Base-by-base conservation (phyloP, 108 stramenopile species). In the Ochromonas danica region DNA sequence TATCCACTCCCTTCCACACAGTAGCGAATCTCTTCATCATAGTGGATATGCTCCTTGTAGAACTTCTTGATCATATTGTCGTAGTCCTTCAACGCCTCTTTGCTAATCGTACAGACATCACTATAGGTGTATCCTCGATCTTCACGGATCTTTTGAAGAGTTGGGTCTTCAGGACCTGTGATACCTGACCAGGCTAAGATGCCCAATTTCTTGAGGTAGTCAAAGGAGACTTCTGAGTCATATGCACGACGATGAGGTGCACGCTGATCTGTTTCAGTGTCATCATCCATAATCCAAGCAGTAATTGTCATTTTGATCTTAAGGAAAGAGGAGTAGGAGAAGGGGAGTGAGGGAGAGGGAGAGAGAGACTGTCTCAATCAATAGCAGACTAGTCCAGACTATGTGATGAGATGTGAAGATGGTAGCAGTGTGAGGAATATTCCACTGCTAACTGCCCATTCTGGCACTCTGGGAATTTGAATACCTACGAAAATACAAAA, bases 11-110 rank as follows among this genome's bases (percentile, higher is more conserved):
- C 87, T 3, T 80, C 80, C 42, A 97, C 78, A 62, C 93, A 83
- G 83, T 93, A 97, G 38, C 96, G 94, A 82, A 97, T 97, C 87
- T 97, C 97, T 83, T 97, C 97, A 39, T 95, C 96, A 78, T 92
- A 89, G 80, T 97, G 95, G 79, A 96, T 95, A 84, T 97, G 97
- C 88, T 97, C 97, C 77, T 95, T 92, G 86, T 94, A 92, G 88
- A 96, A 96, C 1, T 88, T 82, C 85, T 93, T 94, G 81, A 96
- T 90, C 79, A 95, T 96, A 17, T 85, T 85, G 28, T 96, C 95
- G 72, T 91, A 96, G 63, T 89, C 91, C 1, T 93, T 91, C 17
- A 95, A 84, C 75, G 86, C 93, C 35, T 96, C 97, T 40, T 94
- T 94, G 77, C 89, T 90, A 70, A 95, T 87, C 36, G 92, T 91